These are phyloP conservation scores for Tricholoma bakamatsutake DNA, from an alignment of 768 basidiomycete genomes.

Conservation along the genomic window DNA sequence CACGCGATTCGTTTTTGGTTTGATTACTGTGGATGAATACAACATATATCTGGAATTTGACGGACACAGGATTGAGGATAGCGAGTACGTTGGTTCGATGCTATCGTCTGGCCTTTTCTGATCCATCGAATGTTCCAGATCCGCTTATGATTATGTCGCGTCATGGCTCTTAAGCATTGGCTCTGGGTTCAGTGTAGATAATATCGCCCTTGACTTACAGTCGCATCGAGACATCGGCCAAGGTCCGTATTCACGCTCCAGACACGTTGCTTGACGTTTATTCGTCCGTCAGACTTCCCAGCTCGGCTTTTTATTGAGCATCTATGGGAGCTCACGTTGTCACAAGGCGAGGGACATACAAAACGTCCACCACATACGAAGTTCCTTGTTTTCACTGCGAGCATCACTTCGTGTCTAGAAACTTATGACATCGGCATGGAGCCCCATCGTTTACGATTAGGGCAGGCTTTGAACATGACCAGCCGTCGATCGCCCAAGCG, in stretches of 20 bases:
- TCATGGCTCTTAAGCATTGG: slow-evolving; percentile 34
- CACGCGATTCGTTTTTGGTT: slow-evolving; percentile 19
- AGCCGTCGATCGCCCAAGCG: slow-evolving; percentile 43
- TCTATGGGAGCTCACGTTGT: slow-evolving; percentile 35
- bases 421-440: slow-evolving; percentile 26
- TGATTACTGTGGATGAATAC: slow-evolving; percentile 22
- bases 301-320: slow-evolving; percentile 43
- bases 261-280: neutral
- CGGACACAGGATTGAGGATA: slow-evolving; percentile 15
- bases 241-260: slow-evolving; percentile 24
- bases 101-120: slow-evolving; percentile 1
- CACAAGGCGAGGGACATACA: slow-evolving; percentile 18
- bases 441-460: slow-evolving; percentile 32
- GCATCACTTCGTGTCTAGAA: slow-evolving; percentile 27
- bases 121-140: slow-evolving; percentile 21
- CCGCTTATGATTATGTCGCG: slow-evolving; percentile 32
- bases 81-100: slow-evolving; percentile 3
- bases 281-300: slow-evolving; percentile 34
- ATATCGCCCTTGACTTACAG: slow-evolving; percentile 35
- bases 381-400: slow-evolving; percentile 23
- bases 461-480: slow-evolving; percentile 32
- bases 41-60: slow-evolving; percentile 29
- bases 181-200: slow-evolving; percentile 24
- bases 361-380: slow-evolving; percentile 9
- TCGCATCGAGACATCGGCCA: slow-evolving; percentile 39